These are phyloP conservation scores for Aspergillus fructus DNA, from an alignment of 2,329 filamentous ascomycete species.

Conservation along the genomic window DNA sequence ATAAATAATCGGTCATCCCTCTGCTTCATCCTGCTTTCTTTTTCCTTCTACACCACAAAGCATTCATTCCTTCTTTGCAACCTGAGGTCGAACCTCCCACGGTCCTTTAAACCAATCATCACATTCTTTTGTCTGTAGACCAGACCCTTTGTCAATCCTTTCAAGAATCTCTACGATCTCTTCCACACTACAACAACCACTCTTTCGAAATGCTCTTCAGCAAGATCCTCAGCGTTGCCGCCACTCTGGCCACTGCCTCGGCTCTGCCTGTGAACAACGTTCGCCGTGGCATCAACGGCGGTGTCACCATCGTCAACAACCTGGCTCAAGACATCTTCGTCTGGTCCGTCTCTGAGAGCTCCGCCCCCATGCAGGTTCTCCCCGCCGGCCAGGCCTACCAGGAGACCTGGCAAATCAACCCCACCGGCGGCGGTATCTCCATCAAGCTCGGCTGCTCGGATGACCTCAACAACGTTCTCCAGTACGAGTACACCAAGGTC, in stretches of 20 bases:
- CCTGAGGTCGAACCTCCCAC: slow-evolving; percentile 13
- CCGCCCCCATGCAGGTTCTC: slow-evolving; percentile 23
- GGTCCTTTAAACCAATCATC: slow-evolving; percentile 3
- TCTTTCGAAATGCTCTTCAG: slow-evolving; percentile 10
- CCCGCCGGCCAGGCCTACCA: slow-evolving; percentile 19
- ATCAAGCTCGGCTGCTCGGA: slow-evolving; percentile 30
- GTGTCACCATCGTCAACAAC: slow-evolving; percentile 30
- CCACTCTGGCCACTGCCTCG: slow-evolving; percentile 5
- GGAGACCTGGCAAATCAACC: slow-evolving; percentile 30
- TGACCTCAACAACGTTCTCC: slow-evolving; percentile 23
- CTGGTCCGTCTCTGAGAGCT: slow-evolving; percentile 25
- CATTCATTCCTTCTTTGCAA: slow-evolving; percentile 5
- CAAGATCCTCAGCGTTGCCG: slow-evolving; percentile 7
- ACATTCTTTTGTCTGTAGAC: slow-evolving; percentile 11
- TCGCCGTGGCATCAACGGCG: slow-evolving; percentile 15
- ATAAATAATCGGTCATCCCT: slow-evolving; percentile 3
- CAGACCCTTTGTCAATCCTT: slow-evolving; percentile 8
- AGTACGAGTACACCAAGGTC: slow-evolving; percentile 34
- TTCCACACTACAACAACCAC: not conserved
- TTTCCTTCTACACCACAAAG: not conserved
- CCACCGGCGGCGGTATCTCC: slow-evolving; percentile 32
- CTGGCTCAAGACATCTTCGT: slow-evolving; percentile 24
- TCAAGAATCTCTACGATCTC: slow-evolving; percentile 4
- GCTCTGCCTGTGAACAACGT: not conserved
- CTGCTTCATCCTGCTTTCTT: not conserved